Base-by-base conservation (phyloP, 2,329 filamentous ascomycete species). In the Cytospora piceicola region DNA sequence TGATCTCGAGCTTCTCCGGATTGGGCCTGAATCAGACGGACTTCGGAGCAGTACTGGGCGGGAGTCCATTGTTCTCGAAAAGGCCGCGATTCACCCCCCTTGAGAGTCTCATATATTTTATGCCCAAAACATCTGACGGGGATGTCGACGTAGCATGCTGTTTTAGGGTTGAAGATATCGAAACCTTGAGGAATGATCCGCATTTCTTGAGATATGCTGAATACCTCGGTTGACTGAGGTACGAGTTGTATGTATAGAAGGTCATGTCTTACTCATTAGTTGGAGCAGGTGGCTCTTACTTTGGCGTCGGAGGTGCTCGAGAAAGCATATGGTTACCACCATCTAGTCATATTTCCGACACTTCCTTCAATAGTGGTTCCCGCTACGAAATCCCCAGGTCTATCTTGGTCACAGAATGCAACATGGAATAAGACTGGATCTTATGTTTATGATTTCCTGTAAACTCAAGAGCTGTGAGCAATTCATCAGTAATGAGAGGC, bases 131-230 rank as follows among this genome's bases (percentile, higher is more conserved):
- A 5, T 11, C 30, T 9, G 42, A 54, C 1, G 63, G 59, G 6
- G 55, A 61, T 12, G 15, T 66, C 1, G 66, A 68, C 3, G 42
- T 68, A 8, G 63, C 66, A 8, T 51, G n/a, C 12, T 68, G 66
- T 39, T 46, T 68, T 7, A 46, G 34, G 24, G 15, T 17, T 6
- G 51, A 63, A 17, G 66, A 68, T 11, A 58, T 68, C 0, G n/a
- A 66, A 17, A 60, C 2, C 4, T n/a, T 68, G 12, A 42, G 15
- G 46, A 36, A 8, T 1, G 66, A 68, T 24, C 49, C 56, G 17
- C 32, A 53, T 3, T 63, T 68, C 34, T 24, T 53, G 17, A 53
- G 54, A 22, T 68, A 63, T 22, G 63, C n/a, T 11, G n/a, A 20
- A 30, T 68, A 60, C 15, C 14, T 68, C 8, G 66, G 63, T 22